Percentiles rank a stretch among this genome's conserved stretches.
Evolutionary conservation across 352 stramenopile species (phyloP).

Genomic region (Phytophthora litchii): DNA sequence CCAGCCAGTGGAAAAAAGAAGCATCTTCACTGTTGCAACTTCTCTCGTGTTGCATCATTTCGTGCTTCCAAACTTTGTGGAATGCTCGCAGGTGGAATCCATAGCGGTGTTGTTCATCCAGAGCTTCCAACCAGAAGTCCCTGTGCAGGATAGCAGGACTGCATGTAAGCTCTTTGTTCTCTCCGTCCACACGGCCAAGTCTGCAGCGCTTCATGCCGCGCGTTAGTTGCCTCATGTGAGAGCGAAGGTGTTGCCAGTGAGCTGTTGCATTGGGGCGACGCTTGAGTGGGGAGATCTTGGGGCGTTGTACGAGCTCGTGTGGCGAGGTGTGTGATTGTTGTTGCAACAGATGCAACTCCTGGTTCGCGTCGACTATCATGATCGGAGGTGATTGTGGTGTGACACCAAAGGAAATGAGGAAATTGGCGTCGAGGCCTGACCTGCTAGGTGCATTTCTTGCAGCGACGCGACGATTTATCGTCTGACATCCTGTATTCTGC

Average conservation of each 20-base stretch:
- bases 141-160: slow-evolving; percentile 57
- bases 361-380: slow-evolving; percentile 28
- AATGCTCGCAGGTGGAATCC: slow-evolving; percentile 73
- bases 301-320: slow-evolving; percentile 20
- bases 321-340: slow-evolving; percentile 2
- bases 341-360: slow-evolving; percentile 9
- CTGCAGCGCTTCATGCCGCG: slow-evolving; percentile 33
- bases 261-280: not conserved
- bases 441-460: not conserved
- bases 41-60: slow-evolving; percentile 28
- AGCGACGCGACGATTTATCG: not conserved
- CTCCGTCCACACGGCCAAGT: slow-evolving; percentile 6
- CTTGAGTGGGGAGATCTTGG: slow-evolving; percentile 3
- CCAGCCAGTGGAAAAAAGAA: slow-evolving; percentile 80
- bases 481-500: not conserved
- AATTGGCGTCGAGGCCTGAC: too few species aligned
- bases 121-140: slow-evolving; percentile 79
- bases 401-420: too few species aligned
- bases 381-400: not conserved
- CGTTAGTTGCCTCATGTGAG: slow-evolving; percentile 36
- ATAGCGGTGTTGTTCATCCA: slow-evolving; percentile 77
- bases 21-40: slow-evolving; percentile 11
- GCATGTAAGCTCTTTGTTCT: slow-evolving; percentile 3
- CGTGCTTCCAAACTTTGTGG: slow-evolving; percentile 63
- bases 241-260: slow-evolving; percentile 43